A percentile compares a stretch with the other conserved stretches of the same genome.
phyloP scores from a whole-genome alignment of 495 filamentous ascomycete genomes.

The Daldinia caldariorum region DNA sequence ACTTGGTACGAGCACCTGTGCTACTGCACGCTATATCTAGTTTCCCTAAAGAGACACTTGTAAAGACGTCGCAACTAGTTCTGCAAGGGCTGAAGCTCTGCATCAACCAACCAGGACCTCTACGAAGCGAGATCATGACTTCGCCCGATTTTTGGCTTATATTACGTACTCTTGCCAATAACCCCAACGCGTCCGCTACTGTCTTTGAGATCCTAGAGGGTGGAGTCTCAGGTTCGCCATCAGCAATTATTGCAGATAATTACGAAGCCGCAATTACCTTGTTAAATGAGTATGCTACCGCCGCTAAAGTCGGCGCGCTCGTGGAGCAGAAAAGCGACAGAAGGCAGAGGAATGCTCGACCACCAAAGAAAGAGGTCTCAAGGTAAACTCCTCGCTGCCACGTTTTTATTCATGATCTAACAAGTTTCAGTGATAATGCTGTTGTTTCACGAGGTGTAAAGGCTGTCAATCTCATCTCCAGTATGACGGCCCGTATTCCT shows the following conservation, averaged over 20 bases:
- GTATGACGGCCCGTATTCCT: constrained; percentile 82
- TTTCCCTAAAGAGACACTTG: constrained; percentile 79
- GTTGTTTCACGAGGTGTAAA: constrained; percentile 80
- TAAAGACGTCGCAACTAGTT: constrained; percentile 76
- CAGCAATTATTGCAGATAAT: constrained; percentile 91
- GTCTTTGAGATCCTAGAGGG: constrained; percentile 89
- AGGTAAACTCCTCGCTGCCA: constrained; percentile 56
- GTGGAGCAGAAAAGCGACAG: constrained; percentile 85
- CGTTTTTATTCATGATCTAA: constrained; percentile 28
- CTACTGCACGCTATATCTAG: constrained; percentile 90
- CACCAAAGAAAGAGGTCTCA: constrained; percentile 64
- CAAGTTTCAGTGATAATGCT: constrained; percentile 67
- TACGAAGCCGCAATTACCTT: constrained; percentile 86
- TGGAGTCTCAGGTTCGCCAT: constrained; percentile 67
- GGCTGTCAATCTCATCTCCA: constrained; percentile 80
- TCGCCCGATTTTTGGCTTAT: constrained; percentile 99
- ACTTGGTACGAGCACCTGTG: constrained; percentile 91
- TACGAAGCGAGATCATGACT: constrained; percentile 91
- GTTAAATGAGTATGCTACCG: constrained; percentile 88
- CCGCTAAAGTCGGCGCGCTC: constrained; percentile 80
- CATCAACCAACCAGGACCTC: constrained; percentile 74
- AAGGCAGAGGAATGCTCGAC: constrained; percentile 58
- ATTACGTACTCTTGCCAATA: constrained; percentile 74
- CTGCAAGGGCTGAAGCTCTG: constrained; percentile 83
- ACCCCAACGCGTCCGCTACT: constrained; percentile 72